phyloP scores from a whole-genome alignment of 2,329 filamentous ascomycete species.

The Verticillium dahliae region DNA sequence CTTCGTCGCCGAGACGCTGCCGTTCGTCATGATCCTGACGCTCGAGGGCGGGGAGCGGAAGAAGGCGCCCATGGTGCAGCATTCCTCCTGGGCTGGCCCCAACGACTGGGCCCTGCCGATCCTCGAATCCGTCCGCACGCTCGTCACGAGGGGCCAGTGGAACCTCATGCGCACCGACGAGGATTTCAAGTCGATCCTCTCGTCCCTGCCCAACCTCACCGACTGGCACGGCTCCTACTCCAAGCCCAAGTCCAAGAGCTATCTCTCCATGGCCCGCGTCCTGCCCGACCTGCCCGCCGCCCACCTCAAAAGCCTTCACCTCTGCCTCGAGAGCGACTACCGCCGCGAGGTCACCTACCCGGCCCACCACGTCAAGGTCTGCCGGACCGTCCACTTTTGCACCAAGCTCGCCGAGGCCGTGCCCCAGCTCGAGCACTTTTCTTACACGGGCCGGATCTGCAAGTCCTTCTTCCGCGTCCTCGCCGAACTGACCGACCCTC shows the following conservation, averaged over 20 bases:
- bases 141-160: conserved; percentile 72
- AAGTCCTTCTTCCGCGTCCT: conserved; percentile 59
- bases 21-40: conserved; percentile 59
- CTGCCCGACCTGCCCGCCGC: conserved; percentile 47
- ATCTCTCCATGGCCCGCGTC: conserved; percentile 61
- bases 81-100: conserved; percentile 12
- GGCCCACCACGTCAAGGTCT: conserved; percentile 54
- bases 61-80: conserved; percentile 61
- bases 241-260: conserved; percentile 68
- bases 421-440: conserved; percentile 58
- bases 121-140: conserved; percentile 53
- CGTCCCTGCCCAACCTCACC: conserved; percentile 58
- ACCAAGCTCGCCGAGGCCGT: conserved; percentile 53
- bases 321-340: conserved; percentile 68
- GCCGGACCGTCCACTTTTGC: conserved; percentile 58
- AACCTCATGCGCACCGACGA: conserved; percentile 60
- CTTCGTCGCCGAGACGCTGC: conserved; percentile 53
- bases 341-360: conserved; percentile 56
- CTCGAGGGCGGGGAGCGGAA: conserved; percentile 72
- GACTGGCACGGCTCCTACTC: conserved; percentile 60
- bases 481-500: conserved; percentile 39
- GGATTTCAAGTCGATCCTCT: conserved; percentile 57
- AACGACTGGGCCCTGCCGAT: conserved; percentile 31
- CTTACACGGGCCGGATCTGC: conserved; percentile 68
- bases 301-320: conserved; percentile 55